A percentile compares a stretch with the other conserved stretches of the same genome.
phyloP scores from a whole-genome alignment of 2,329 filamentous ascomycete species.

The Ceratocystis smalleyi region DNA sequence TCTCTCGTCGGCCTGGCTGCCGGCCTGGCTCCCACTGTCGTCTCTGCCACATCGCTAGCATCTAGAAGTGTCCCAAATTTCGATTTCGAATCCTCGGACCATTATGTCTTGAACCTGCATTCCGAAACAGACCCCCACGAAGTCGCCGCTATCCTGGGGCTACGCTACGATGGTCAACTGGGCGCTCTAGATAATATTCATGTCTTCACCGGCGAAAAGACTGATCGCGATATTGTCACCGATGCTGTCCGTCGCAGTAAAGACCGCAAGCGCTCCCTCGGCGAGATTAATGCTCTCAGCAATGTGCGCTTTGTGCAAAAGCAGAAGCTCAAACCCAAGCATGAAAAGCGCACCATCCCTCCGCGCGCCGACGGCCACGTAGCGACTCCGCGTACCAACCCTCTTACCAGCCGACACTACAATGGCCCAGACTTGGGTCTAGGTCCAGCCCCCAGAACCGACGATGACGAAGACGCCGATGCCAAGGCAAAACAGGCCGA shows the following conservation, averaged over 20 bases:
- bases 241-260: conserved; percentile 22
- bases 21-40: conserved; percentile 32
- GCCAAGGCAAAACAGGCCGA: conserved; percentile 43
- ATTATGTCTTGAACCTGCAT: conserved; percentile 80
- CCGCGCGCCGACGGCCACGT: conserved; percentile 23
- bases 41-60: conserved; percentile 32
- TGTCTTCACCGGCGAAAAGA: conserved; percentile 61
- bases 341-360: conserved; percentile 37
- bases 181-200: conserved; percentile 68
- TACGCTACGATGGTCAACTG: conserved; percentile 67
- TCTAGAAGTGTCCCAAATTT: conserved; percentile 26
- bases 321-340: conserved; percentile 35
- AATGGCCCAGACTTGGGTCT: too few relatives aligned
- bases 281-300: conserved; percentile 47
- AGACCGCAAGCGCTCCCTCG: conserved; percentile 45
- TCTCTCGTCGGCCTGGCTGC: conserved; percentile 39
- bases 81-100: conserved; percentile 69
- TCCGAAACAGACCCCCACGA: conserved; percentile 47
- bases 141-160: conserved; percentile 56
- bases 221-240: conserved; percentile 40
- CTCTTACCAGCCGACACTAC: background rate
- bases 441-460: too few relatives aligned
- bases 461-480: conserved; percentile 19
- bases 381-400: conserved; percentile 20
- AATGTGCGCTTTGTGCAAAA: conserved; percentile 67